Evolutionary conservation across 495 filamentous ascomycete species (phyloP).

Genomic region (Penicillium nucicola): DNA sequence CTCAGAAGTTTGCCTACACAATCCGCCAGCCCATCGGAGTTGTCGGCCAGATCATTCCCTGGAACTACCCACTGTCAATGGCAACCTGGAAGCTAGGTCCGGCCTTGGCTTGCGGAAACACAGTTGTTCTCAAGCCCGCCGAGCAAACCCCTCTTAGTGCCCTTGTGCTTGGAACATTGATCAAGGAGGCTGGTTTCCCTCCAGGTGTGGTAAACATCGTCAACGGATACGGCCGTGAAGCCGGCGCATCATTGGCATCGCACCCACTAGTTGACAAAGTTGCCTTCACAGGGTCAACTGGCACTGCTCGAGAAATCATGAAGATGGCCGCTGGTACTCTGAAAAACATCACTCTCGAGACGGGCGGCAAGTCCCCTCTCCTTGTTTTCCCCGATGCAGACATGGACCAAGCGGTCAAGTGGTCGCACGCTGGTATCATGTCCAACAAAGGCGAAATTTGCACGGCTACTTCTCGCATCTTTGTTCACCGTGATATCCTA

Average conservation of each 20-base stretch:
- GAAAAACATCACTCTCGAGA: constrained; percentile 94
- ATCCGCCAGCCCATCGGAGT: constrained; percentile 86
- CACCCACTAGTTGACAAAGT: constrained; percentile 82
- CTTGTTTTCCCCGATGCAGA: constrained; percentile 86
- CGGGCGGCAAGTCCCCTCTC: constrained; percentile 83
- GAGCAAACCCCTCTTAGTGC: constrained; percentile 89
- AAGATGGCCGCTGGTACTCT: constrained; percentile 77
- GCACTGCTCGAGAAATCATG: constrained; percentile 82
- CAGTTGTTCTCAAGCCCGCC: constrained; percentile 81
- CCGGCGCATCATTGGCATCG: constrained; percentile 72
- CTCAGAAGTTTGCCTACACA: constrained; percentile 83
- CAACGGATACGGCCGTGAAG: constrained; percentile 74
- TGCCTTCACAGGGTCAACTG: constrained; percentile 85
- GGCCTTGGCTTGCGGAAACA: constrained; percentile 84
- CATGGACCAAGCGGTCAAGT: constrained; percentile 81
- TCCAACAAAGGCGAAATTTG: constrained; percentile 87
- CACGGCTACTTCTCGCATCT: constrained; percentile 80
- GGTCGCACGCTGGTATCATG: constrained; percentile 75
- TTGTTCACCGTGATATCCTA: constrained; percentile 76
- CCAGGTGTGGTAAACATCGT: constrained; percentile 90
- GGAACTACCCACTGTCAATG: constrained; percentile 89
- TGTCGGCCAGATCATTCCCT: constrained; percentile 87
- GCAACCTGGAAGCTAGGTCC: constrained; percentile 91
- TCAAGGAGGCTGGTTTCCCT: constrained; percentile 86
- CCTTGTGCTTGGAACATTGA: constrained; percentile 70